These are phyloP conservation scores for Ajuga chamaepitys DNA, from an alignment of 257 asterid species.

Conservation along the genomic window DNA sequence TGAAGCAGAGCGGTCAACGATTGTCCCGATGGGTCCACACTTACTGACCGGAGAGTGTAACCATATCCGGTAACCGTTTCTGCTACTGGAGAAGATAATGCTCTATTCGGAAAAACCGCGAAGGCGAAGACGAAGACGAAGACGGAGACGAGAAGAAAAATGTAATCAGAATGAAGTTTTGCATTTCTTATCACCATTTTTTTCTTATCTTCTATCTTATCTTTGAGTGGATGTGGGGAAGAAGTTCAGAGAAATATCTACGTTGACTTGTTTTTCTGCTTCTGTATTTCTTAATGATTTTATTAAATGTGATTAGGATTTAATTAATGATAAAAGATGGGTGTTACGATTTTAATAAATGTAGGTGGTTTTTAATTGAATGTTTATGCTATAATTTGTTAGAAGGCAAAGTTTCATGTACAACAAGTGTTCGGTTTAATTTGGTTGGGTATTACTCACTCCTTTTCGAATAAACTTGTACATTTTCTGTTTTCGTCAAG, in stretches of 20 bases:
- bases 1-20: slow-evolving; percentile 48
- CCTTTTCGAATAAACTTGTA: no score
- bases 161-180: background rate
- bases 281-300: background rate
- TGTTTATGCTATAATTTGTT: no score
- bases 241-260: background rate
- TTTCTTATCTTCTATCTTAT: no score
- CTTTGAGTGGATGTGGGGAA: background rate
- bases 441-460: no score
- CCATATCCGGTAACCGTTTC: slow-evolving; percentile 46
- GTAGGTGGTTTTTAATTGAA: no score
- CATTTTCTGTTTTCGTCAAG: no score
- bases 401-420: no score
- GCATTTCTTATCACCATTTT: background rate
- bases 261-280: background rate
- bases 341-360: no score
- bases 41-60: slow-evolving; percentile 39
- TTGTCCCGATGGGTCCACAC: slow-evolving; percentile 22
- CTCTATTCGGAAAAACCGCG: background rate
- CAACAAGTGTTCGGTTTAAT: no score
- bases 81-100: background rate
- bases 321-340: background rate
- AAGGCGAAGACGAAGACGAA: slow-evolving; percentile 3
- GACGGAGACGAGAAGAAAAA: background rate
- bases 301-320: background rate